These are phyloP conservation scores for Saccharomycopsis javanensis DNA, from an alignment of 805 yeast species.

Conservation along the genomic window DNA sequence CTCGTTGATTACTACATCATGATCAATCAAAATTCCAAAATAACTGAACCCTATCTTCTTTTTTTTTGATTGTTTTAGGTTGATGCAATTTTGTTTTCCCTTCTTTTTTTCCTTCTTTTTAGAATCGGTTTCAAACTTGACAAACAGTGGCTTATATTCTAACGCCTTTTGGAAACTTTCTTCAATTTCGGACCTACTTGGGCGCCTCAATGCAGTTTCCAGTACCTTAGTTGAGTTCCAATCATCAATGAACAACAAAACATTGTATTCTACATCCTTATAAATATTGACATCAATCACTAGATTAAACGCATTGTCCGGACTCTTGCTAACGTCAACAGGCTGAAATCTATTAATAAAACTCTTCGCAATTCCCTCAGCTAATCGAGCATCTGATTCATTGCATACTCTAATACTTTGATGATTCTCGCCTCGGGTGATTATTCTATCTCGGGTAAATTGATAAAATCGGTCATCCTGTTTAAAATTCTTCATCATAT, in stretches of 20 bases:
- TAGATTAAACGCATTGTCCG: constrained; percentile 60
- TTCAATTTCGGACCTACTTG: constrained; percentile 33
- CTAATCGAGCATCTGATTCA: constrained; percentile 28
- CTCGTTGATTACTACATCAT: not conserved
- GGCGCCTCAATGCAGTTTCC: constrained; percentile 28
- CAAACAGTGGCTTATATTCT: constrained; percentile 45
- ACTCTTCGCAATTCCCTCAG: constrained; percentile 60
- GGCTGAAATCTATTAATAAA: constrained; percentile 65
- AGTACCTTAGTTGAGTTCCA: constrained; percentile 28
- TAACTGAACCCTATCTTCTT: constrained; percentile 3
- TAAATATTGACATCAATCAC: constrained; percentile 47
- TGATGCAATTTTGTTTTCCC: not conserved
- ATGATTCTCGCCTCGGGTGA: constrained; percentile 74
- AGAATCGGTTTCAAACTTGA: constrained; percentile 25
- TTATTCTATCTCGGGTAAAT: constrained; percentile 50
- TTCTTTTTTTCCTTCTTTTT: not conserved
- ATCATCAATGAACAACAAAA: constrained; percentile 31
- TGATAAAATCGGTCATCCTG: constrained; percentile 33
- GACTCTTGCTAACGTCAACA: constrained; percentile 35
- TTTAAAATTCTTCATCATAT: constrained; percentile 11
- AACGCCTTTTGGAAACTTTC: constrained; percentile 46
- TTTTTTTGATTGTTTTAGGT: not conserved
- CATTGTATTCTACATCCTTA: constrained; percentile 42
- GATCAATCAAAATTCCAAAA: constrained; percentile 9
- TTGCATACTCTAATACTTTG: constrained; percentile 54